phyloP scores from a whole-genome alignment of 1,284 basidiomycete species.

The Pholiota adiposa region DNA sequence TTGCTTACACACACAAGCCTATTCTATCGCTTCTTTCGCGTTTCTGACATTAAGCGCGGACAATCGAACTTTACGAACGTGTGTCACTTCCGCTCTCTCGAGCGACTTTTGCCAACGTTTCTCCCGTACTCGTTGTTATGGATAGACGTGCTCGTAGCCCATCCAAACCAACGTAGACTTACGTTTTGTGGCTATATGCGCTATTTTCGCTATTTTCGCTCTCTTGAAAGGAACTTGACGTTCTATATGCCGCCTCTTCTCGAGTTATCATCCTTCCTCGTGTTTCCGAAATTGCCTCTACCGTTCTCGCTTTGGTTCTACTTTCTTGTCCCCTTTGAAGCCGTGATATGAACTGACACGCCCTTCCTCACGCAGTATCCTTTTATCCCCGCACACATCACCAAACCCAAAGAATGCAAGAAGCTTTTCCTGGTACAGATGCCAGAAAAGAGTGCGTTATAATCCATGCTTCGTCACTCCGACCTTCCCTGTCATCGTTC shows the following conservation, averaged over 20 bases:
- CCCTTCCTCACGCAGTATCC: slow-evolving; percentile 74
- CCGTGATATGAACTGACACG: not conserved
- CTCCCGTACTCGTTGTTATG: not conserved
- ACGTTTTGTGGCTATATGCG: not conserved
- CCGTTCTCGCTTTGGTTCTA: not conserved
- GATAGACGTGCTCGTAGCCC: not conserved
- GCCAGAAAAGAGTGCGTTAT: slow-evolving; percentile 84
- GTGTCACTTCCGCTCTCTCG: not conserved
- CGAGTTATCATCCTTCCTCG: not conserved
- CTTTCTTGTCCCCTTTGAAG: not conserved
- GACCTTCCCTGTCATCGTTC: not conserved
- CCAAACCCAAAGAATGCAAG: slow-evolving; percentile 98
- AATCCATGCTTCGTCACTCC: not conserved
- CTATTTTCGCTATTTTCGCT: slow-evolving; percentile 2
- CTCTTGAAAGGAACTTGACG: not conserved
- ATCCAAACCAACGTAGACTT: not conserved
- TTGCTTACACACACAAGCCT: not conserved
- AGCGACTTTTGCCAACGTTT: not conserved
- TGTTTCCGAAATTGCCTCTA: not conserved
- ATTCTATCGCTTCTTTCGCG: not conserved
- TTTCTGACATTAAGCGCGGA: not conserved
- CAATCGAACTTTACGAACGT: not conserved
- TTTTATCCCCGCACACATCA: slow-evolving; percentile 95
- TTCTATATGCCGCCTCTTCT: not conserved
- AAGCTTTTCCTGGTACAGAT: slow-evolving; percentile 95